Evolutionary conservation across 805 yeast genomes (phyloP).

Genomic region (Metschnikowia hibisci): DNA sequence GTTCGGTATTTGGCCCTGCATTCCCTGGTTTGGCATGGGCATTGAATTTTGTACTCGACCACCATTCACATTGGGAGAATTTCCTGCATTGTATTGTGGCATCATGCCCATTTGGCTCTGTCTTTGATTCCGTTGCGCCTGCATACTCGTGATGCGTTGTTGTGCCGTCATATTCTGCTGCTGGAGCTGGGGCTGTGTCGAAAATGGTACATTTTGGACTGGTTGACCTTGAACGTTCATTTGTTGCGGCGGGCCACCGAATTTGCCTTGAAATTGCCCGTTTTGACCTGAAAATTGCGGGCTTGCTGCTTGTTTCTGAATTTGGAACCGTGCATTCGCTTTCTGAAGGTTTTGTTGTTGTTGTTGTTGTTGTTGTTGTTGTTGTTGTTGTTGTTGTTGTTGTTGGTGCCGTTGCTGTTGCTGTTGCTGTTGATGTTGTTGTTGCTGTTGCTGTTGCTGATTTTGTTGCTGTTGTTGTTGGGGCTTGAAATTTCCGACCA

Average conservation of each 20-base stretch:
- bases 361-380: constrained; percentile 8
- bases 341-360: constrained; percentile 4
- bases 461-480: constrained; percentile 3
- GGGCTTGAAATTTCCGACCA: constrained; percentile 6
- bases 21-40: constrained; percentile 4
- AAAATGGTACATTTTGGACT: not conserved
- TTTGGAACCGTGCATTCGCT: constrained; percentile 1
- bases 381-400: constrained; percentile 12
- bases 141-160: constrained; percentile 3
- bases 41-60: not conserved
- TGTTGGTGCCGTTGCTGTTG: constrained; percentile 9
- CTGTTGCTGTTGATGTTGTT: constrained; percentile 4
- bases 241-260: not conserved
- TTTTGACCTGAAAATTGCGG: constrained; percentile 2
- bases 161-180: constrained; percentile 2
- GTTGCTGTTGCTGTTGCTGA: constrained; percentile 1
- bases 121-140: constrained; percentile 6
- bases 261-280: constrained; percentile 1
- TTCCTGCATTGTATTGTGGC: constrained; percentile 3
- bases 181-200: constrained; percentile 1
- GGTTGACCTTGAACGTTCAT: constrained; percentile 1
- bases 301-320: constrained; percentile 3
- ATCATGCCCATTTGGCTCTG: constrained; percentile 2
- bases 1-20: not conserved
- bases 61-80: not conserved